phyloP scores from a whole-genome alignment of 2,329 filamentous ascomycete species.

The Alternaria tenuissima region DNA sequence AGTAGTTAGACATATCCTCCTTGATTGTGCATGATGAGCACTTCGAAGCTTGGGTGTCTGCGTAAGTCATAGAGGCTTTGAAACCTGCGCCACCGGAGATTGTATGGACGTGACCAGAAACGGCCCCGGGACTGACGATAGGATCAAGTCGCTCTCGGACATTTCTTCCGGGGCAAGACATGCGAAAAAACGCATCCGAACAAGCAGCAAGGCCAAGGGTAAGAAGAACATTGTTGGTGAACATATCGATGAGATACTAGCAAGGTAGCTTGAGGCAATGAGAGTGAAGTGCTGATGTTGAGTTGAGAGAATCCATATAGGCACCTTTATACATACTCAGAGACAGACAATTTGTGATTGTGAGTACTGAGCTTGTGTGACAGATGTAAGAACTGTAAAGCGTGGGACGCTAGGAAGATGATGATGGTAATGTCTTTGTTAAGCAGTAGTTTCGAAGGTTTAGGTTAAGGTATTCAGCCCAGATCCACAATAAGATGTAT shows the following conservation, averaged over 20 bases:
- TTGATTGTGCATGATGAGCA: slow-evolving; percentile 75
- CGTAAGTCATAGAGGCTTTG: slow-evolving; percentile 67
- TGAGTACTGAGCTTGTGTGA: background rate
- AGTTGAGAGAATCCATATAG: background rate
- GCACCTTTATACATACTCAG: background rate
- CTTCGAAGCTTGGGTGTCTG: slow-evolving; percentile 64
- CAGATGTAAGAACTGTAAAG: slow-evolving; percentile 3
- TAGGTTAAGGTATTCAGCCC: background rate
- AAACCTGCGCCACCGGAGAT: slow-evolving; percentile 77
- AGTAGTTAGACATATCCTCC: slow-evolving; percentile 69
- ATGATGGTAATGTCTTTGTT: slow-evolving; percentile 1
- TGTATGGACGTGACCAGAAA: slow-evolving; percentile 72
- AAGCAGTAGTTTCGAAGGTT: background rate
- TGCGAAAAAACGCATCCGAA: slow-evolving; percentile 37
- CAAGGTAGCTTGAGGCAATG: background rate
- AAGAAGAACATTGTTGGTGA: slow-evolving; percentile 22
- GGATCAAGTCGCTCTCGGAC: slow-evolving; percentile 69
- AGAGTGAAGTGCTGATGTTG: background rate
- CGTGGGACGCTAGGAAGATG: background rate
- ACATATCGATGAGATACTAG: slow-evolving; percentile 19
- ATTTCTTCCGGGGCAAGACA: slow-evolving; percentile 39
- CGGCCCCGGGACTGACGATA: slow-evolving; percentile 68
- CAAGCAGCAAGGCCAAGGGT: slow-evolving; percentile 22
- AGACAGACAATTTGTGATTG: background rate
- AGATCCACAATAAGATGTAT: background rate